Evolutionary conservation across 805 yeast genomes (phyloP).

Genomic region (Metschnikowia reukaufii): DNA sequence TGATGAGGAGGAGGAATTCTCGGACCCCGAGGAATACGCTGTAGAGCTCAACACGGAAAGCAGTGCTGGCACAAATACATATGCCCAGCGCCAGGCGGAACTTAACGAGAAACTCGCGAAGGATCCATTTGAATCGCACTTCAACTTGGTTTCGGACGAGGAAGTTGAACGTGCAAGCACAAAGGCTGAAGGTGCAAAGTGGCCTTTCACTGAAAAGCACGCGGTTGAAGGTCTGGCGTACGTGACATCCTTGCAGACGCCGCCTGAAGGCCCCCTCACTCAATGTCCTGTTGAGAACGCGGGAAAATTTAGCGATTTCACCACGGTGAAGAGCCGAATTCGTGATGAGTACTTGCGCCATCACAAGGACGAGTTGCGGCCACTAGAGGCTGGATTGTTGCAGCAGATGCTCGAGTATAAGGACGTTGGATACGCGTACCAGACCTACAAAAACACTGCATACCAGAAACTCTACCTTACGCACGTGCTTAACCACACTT

Average conservation of each 20-base stretch:
- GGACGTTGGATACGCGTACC: constrained; percentile 64
- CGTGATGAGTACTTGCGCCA: constrained; percentile 21
- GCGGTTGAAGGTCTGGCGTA: constrained; percentile 26
- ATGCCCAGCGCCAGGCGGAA: not conserved
- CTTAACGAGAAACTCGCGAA: constrained; percentile 21
- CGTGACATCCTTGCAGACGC: constrained; percentile 31
- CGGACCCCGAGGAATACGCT: constrained; percentile 15
- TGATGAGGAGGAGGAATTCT: constrained; percentile 16
- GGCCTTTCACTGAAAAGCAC: constrained; percentile 27
- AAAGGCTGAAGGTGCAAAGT: constrained; percentile 24
- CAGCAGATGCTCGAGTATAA: constrained; percentile 71
- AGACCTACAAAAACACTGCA: constrained; percentile 47
- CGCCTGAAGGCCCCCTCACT: constrained; percentile 29
- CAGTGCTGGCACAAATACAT: not conserved
- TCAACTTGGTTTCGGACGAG: constrained; percentile 50
- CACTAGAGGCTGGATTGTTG: constrained; percentile 52
- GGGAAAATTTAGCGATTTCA: constrained; percentile 9
- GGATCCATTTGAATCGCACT: constrained; percentile 82
- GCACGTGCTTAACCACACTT: constrained; percentile 80
- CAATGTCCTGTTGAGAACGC: constrained; percentile 2
- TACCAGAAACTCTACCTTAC: constrained; percentile 64
- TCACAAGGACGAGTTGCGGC: constrained; percentile 18
- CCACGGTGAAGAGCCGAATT: constrained; percentile 30
- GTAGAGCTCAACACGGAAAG: too few relatives aligned
- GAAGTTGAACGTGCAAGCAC: constrained; percentile 29